phyloP scores from a whole-genome alignment of 768 basidiomycete species.

The Tylopilus cervinicoccineus region DNA sequence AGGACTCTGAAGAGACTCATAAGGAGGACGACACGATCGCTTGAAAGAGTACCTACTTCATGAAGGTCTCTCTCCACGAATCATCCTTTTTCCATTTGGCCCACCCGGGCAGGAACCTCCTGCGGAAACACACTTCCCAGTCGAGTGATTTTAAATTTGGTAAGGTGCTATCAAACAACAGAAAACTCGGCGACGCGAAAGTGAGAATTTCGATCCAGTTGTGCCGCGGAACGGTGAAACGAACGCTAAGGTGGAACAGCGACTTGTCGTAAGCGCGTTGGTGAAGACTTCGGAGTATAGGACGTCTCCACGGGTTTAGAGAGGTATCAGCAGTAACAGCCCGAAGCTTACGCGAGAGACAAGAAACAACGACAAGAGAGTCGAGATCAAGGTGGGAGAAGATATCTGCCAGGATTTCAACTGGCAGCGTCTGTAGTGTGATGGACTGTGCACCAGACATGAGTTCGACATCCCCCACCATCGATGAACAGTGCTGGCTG shows the following conservation, averaged over 20 bases:
- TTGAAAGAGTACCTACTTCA: slow-evolving; percentile 47
- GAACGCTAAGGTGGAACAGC: slow-evolving; percentile 59
- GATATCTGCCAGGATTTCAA: slow-evolving; percentile 72
- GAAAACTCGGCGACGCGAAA: slow-evolving; percentile 55
- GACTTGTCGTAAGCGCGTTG: slow-evolving; percentile 43
- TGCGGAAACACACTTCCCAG: slow-evolving; percentile 73
- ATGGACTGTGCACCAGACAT: neutral
- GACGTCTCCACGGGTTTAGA: slow-evolving; percentile 73
- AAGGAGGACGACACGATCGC: neutral
- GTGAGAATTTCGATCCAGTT: slow-evolving; percentile 78
- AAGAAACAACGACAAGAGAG: slow-evolving; percentile 54
- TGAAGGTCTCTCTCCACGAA: slow-evolving; percentile 61
- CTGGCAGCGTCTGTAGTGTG: slow-evolving; percentile 54
- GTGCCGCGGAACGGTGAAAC: slow-evolving; percentile 61
- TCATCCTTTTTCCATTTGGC: slow-evolving; percentile 59
- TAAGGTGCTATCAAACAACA: slow-evolving; percentile 64
- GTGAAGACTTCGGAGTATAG: slow-evolving; percentile 58
- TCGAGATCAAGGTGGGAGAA: slow-evolving; percentile 63
- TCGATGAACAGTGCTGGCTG: neutral
- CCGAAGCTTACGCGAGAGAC: slow-evolving; percentile 56
- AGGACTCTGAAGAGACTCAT: slow-evolving; percentile 43
- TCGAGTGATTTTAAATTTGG: slow-evolving; percentile 62
- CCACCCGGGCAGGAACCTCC: slow-evolving; percentile 78
- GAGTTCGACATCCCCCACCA: neutral
- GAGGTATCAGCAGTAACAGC: slow-evolving; percentile 57